Evolutionary conservation across 371 early-diverging fungal genomes (phyloP).

Genomic region (Chytridium lagenaria): DNA sequence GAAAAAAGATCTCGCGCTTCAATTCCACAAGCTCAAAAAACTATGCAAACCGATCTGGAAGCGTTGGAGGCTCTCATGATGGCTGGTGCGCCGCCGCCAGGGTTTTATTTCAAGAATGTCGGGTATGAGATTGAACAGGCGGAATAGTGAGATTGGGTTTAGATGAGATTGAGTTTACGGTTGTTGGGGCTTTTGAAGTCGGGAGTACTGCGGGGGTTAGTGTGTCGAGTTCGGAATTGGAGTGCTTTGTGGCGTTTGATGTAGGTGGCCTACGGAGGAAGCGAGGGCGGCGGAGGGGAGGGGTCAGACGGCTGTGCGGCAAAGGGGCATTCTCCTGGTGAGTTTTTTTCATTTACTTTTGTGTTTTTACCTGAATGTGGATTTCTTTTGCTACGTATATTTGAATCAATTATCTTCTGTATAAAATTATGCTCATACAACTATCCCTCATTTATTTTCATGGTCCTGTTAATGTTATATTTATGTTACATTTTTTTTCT

Average conservation of each 20-base stretch:
- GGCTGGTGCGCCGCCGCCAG: conserved; percentile 37
- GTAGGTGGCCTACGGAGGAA: conserved; percentile 78
- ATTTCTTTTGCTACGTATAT: too few relatives aligned
- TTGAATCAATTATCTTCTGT: too few relatives aligned
- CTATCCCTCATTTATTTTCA: too few relatives aligned
- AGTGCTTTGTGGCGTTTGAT: conserved; percentile 72
- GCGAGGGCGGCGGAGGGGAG: conserved; percentile 59
- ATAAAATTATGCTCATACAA: too few relatives aligned
- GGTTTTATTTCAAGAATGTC: conserved; percentile 66
- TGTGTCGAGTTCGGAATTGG: conserved; percentile 50
- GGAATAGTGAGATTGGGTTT: conserved; percentile 62
- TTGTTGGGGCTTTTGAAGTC: conserved; percentile 63
- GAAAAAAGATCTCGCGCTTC: conserved; percentile 4
- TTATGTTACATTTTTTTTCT: too few relatives aligned
- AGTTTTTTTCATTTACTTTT: too few relatives aligned
- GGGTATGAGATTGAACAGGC: conserved; percentile 64
- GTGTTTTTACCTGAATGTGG: too few relatives aligned
- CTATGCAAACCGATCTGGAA: conserved; percentile 63
- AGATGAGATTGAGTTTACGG: conserved; percentile 71
- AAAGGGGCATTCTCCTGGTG: conserved; percentile 61
- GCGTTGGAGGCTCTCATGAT: conserved; percentile 53
- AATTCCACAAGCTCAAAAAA: conserved; percentile 51
- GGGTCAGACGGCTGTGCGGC: conserved; percentile 68
- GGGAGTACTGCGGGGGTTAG: conserved; percentile 58
- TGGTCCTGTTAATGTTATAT: too few relatives aligned